Conservation (phyloP, 805 yeast species). For the Metschnikowia kofuensis region DNA sequence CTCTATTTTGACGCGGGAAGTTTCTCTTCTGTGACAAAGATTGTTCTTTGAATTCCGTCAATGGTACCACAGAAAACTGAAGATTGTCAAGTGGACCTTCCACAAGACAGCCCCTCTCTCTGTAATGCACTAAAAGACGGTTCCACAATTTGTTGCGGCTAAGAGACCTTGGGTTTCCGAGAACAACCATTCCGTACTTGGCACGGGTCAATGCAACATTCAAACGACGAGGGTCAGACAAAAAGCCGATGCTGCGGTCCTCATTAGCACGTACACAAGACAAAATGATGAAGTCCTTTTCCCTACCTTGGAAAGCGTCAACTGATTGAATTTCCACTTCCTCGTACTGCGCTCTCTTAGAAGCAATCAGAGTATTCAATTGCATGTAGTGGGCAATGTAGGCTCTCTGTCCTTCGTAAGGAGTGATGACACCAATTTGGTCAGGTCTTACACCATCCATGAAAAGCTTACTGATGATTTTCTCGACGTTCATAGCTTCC, state of each 20-base stretch:
- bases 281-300: conserved; percentile 42
- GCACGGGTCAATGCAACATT: conserved; percentile 46
- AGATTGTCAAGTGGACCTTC: conserved; percentile 84
- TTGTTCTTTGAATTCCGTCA: conserved; percentile 17
- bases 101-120: conserved; percentile 83
- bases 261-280: conserved; percentile 46
- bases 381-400: conserved; percentile 77
- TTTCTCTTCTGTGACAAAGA: conserved; percentile 18
- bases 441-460: conserved; percentile 73
- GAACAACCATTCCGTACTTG: conserved; percentile 43
- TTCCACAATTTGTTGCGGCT: conserved; percentile 75
- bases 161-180: conserved; percentile 83
- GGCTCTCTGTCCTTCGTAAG: conserved; percentile 91
- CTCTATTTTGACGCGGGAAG: background rate
- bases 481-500: conserved; percentile 87
- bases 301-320: conserved; percentile 45
- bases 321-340: conserved; percentile 76
- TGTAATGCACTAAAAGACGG: conserved; percentile 67
- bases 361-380: conserved; percentile 47
- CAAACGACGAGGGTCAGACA: conserved; percentile 42
- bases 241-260: conserved; percentile 39
- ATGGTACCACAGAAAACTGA: conserved; percentile 66
- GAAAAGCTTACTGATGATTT: conserved; percentile 67
- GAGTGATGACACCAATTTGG: conserved; percentile 83
- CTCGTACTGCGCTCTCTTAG: conserved; percentile 54